phyloP scores from a whole-genome alignment of 2,329 filamentous ascomycete genomes.

The Ophiosphaerella herpotricha region DNA sequence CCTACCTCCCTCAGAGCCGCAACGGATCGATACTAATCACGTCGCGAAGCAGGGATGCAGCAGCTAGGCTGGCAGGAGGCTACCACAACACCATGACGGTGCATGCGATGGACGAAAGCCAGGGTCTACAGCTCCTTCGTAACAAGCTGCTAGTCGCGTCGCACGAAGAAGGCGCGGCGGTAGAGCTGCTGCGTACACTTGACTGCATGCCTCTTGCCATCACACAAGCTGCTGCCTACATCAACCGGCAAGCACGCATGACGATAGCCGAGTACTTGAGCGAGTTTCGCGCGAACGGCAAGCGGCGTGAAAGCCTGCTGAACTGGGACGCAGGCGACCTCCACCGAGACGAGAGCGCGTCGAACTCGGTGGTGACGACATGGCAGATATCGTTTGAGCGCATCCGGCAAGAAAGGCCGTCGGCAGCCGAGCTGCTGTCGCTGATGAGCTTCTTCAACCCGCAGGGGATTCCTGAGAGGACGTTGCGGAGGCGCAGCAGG shows the following conservation, averaged over 20 bases:
- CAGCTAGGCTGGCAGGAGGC: constrained; percentile 17
- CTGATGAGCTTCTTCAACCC: constrained; percentile 56
- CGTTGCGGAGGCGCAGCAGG: constrained; percentile 16
- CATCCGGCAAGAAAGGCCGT: constrained; percentile 34
- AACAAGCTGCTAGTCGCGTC: constrained; percentile 11
- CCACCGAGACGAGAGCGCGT: constrained; percentile 39
- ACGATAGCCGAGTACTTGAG: constrained; percentile 13
- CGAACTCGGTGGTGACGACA: constrained; percentile 45
- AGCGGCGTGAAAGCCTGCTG: constrained; percentile 26
- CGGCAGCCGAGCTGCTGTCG: constrained; percentile 52
- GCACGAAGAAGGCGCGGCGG: constrained; percentile 11
- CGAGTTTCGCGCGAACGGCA: constrained; percentile 29
- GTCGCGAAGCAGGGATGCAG: constrained; percentile 19
- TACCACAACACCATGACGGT: constrained; percentile 24
- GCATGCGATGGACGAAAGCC: constrained; percentile 19
- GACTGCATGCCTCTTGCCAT: constrained; percentile 17
- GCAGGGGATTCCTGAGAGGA: constrained; percentile 46
- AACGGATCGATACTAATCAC: constrained; percentile 41
- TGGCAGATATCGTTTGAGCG: constrained; percentile 43
- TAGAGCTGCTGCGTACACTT: constrained; percentile 34
- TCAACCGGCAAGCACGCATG: constrained; percentile 32
- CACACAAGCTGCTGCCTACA: constrained; percentile 11
- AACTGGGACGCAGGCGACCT: constrained; percentile 33
- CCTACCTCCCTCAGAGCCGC: constrained; percentile 39
- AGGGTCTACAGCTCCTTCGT: constrained; percentile 16